These are phyloP conservation scores for Agrostemma githago DNA, from an alignment of 148 eudicot species.

Conservation along the genomic window DNA sequence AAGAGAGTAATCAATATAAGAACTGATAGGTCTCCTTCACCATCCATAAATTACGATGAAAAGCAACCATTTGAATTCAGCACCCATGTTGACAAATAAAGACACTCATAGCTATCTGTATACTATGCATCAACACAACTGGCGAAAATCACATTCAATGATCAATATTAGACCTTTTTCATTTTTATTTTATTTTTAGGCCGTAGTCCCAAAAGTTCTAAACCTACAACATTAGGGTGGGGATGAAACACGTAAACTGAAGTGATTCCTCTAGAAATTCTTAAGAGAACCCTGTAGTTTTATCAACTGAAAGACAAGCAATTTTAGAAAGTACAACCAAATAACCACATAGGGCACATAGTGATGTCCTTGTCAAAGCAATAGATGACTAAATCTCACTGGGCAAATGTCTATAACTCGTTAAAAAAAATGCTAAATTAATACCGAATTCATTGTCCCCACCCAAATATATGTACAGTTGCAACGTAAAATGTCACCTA, in stretches of 20 bases:
- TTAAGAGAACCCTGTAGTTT: not conserved
- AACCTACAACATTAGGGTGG: not conserved
- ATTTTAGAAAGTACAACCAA: not conserved
- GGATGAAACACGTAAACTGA: not conserved
- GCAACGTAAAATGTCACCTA: not conserved
- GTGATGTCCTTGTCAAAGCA: not conserved
- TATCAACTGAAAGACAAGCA: not conserved
- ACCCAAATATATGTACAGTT: not conserved
- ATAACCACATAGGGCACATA: not conserved
- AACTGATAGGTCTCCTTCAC: not conserved
- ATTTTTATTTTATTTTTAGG: no score
- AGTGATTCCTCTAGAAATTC: not conserved
- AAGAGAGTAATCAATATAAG: not conserved
- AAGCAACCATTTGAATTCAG: not conserved
- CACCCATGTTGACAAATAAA: not conserved
- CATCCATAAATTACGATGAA: not conserved
- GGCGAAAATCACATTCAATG: not conserved
- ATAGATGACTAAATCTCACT: not conserved
- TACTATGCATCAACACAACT: not conserved
- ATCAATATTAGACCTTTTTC: not conserved
- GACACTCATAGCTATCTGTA: not conserved
- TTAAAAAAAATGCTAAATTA: not conserved
- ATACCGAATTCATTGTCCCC: not conserved
- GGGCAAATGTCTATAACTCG: conserved; percentile 3
- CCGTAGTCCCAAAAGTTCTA: not conserved